Evolutionary conservation across 2,329 filamentous ascomycete genomes (phyloP).

Genomic region (Fusarium chaquense): DNA sequence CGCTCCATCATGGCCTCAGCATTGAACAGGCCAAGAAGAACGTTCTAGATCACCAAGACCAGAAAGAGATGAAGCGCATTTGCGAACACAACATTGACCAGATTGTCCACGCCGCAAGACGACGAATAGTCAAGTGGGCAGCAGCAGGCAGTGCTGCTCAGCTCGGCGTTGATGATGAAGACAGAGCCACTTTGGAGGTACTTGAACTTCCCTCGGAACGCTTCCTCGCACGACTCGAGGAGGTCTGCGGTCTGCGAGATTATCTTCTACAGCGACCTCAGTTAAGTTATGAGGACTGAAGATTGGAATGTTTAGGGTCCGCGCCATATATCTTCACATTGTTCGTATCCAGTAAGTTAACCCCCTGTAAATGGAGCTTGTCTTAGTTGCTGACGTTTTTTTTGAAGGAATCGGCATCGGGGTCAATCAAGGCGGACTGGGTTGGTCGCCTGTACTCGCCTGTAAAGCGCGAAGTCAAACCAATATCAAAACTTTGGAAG

Average conservation of each 20-base stretch:
- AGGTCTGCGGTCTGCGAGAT: background rate
- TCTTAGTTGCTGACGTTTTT: background rate
- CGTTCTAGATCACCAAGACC: conserved; percentile 1
- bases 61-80: conserved; percentile 5
- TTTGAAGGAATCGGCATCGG: background rate
- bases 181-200: background rate
- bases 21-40: conserved; percentile 4
- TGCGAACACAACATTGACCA: background rate
- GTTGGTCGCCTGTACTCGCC: background rate
- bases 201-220: conserved; percentile 2
- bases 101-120: conserved; percentile 14
- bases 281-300: background rate
- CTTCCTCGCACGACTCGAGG: background rate
- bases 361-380: background rate
- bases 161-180: background rate
- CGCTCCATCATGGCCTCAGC: background rate
- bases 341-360: background rate
- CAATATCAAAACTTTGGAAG: background rate
- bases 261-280: background rate
- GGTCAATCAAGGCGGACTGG: background rate
- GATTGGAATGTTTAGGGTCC: background rate
- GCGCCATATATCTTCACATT: background rate
- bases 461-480: background rate
- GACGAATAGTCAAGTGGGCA: conserved; percentile 13
- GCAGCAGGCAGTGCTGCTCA: background rate